Evolutionary conservation across 768 basidiomycete species (phyloP).

Genomic region (Lactifluus piperatus): DNA sequence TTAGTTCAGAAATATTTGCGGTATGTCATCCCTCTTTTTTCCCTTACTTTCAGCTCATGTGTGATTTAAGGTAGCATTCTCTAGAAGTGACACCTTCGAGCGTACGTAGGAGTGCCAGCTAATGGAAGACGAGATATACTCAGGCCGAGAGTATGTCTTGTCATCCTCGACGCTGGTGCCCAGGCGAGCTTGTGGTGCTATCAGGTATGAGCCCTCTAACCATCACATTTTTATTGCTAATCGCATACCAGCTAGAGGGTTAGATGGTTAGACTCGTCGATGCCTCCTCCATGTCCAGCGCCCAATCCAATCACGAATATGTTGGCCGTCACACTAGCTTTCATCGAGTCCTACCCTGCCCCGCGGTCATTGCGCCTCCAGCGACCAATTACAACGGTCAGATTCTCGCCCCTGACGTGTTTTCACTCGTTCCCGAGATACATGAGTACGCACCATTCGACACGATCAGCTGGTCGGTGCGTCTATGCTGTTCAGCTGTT

Average conservation of each 20-base stretch:
- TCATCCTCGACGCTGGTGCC: background rate
- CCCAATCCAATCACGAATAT: conserved; percentile 1
- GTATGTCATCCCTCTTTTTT: background rate
- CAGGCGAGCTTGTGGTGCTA: background rate
- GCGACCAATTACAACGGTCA: conserved; percentile 1
- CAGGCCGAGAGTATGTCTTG: conserved; percentile 3
- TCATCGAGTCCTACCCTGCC: background rate
- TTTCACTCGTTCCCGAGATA: conserved; percentile 3
- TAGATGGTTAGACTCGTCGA: background rate
- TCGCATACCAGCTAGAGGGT: too few relatives aligned
- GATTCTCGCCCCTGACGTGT: background rate
- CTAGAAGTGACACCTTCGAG: background rate
- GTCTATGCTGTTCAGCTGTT: conserved; percentile 4
- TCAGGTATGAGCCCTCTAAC: background rate
- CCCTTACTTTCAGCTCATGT: background rate
- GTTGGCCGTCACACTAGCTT: background rate
- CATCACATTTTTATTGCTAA: too few relatives aligned
- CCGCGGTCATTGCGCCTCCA: conserved; percentile 7
- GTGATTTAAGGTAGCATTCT: background rate
- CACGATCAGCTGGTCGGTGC: background rate
- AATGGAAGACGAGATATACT: background rate
- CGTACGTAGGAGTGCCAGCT: background rate
- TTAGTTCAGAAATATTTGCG: background rate
- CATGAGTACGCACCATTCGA: background rate
- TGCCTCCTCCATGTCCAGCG: background rate